These are phyloP conservation scores for Ganoderma meredithae DNA, from an alignment of 1,284 basidiomycete genomes.

Conservation along the genomic window DNA sequence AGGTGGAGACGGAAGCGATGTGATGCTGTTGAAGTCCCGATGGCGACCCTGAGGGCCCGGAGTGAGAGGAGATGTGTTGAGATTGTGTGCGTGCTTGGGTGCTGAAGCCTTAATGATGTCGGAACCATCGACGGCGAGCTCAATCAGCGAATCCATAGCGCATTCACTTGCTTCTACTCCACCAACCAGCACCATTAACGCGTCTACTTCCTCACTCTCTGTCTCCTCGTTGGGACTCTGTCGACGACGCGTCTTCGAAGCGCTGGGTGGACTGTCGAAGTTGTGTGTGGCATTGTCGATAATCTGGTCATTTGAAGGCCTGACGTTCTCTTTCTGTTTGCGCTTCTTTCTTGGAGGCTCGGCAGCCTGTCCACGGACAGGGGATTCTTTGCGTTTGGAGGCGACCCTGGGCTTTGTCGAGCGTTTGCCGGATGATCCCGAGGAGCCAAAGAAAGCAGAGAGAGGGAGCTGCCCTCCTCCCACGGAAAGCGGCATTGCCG, in stretches of 20 bases:
- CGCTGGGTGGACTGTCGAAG: background rate
- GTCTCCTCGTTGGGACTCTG: background rate
- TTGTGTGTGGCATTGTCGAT: background rate
- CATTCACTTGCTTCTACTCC: background rate
- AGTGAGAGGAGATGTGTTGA: slow-evolving; percentile 15
- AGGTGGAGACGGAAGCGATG: slow-evolving; percentile 28
- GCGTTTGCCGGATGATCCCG: slow-evolving; percentile 15
- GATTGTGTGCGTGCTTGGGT: background rate
- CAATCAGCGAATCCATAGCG: background rate
- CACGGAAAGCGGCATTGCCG: slow-evolving; percentile 24
- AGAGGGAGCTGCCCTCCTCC: slow-evolving; percentile 35
- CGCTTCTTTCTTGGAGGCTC: slow-evolving; percentile 21
- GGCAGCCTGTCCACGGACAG: background rate
- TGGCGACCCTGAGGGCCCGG: slow-evolving; percentile 1
- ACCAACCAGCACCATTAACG: no score
- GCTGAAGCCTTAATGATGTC: no score
- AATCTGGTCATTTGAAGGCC: background rate
- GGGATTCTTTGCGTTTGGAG: slow-evolving; percentile 22
- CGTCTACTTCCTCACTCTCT: background rate
- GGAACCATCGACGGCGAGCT: background rate
- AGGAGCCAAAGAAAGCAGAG: slow-evolving; percentile 29
- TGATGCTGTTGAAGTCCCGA: background rate
- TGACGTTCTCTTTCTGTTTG: slow-evolving; percentile 28
- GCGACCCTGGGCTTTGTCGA: slow-evolving; percentile 14
- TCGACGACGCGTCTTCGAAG: background rate